Conservation (phyloP, 2,329 filamentous ascomycete genomes). For the Lecanoromycetidae sp. region DNA sequence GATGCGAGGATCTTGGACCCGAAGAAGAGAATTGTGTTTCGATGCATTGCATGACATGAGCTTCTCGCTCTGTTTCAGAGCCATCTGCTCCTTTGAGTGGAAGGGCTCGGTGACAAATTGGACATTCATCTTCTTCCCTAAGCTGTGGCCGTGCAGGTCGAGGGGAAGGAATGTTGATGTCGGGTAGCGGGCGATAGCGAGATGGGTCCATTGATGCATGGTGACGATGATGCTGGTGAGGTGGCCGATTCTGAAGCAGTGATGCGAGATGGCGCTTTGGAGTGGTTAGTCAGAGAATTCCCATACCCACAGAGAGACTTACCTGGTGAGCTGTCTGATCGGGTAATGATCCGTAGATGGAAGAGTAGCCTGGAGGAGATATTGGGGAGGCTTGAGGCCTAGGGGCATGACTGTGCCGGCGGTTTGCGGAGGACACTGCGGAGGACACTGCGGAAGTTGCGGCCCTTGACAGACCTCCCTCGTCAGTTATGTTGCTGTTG, state of each 20-base stretch:
- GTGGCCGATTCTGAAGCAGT: slow-evolving; percentile 8
- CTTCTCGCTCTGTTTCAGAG: slow-evolving; percentile 32
- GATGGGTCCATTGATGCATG: slow-evolving; percentile 14
- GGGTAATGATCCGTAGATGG: slow-evolving; percentile 14
- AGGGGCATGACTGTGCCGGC: slow-evolving; percentile 9
- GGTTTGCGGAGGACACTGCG: neutral
- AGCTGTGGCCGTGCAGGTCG: slow-evolving; percentile 17
- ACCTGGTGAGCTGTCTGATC: slow-evolving; percentile 15
- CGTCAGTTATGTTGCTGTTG: no score
- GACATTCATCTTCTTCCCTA: slow-evolving; percentile 34
- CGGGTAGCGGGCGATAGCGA: slow-evolving; percentile 11
- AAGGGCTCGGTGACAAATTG: slow-evolving; percentile 32
- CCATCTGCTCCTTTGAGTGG: slow-evolving; percentile 29
- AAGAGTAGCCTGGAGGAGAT: slow-evolving; percentile 12
- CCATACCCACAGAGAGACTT: slow-evolving; percentile 6
- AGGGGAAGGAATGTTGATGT: slow-evolving; percentile 3
- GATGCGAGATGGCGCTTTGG: slow-evolving; percentile 12
- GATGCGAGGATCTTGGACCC: slow-evolving; percentile 8
- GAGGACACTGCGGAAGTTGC: neutral
- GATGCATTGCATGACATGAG: slow-evolving; percentile 35
- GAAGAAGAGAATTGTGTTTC: slow-evolving; percentile 21
- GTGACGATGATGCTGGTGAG: slow-evolving; percentile 14
- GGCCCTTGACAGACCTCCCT: no score
- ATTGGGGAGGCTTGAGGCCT: neutral
- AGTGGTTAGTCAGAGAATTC: neutral